Evolutionary conservation across 208 protist species (phyloP), one percentile per base, ranked within the genome.

Genomic region (Trypanosoma mega): DNA sequence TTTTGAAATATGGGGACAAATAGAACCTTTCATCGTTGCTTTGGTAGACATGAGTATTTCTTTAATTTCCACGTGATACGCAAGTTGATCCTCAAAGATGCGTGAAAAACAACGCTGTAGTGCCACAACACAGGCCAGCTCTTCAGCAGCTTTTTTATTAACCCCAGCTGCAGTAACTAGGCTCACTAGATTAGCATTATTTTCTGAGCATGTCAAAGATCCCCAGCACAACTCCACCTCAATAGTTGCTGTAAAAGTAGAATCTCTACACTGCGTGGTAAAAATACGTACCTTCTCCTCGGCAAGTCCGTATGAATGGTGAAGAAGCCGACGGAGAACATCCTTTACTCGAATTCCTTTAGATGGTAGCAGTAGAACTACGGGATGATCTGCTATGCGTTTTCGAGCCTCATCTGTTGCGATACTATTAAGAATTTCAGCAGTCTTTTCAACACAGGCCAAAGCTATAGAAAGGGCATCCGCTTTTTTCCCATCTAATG

Each of bases 41-140:
- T 74, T 81, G 46, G 39, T 39, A 43, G 56, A 63, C 21, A 43
- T 50, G 24, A 87, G 60, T 20, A 89, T 70, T 26, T 66, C 55
- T 26, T 60, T 57, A 1, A 90, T 51, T 24, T 88, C 74, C 7
- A 72, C 31, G 63, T 93, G 80, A 54, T 74, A 78, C 21, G 64
- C 66, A 21, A 93, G 63, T 24, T 93, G 83, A 26, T 85, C 65
- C 30, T 73, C 71, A 49, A 76, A 93, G 9, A 89, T 43, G 9
- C 72, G 61, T 2, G 79, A 70, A 53, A 93, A 93, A 41, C 80
- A 69, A 0, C 33, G n/a, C 66, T 82, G 67, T 18, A 93, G 46
- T 3, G 76, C 71, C 49, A 51, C 52, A 39, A 87, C 70, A 16
- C 71, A 73, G 0, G 74, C 76, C 47, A 81, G 50, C 26, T 76